phyloP scores from a whole-genome alignment of 2,329 filamentous ascomycete genomes.

The Stachybotrys elegans region DNA sequence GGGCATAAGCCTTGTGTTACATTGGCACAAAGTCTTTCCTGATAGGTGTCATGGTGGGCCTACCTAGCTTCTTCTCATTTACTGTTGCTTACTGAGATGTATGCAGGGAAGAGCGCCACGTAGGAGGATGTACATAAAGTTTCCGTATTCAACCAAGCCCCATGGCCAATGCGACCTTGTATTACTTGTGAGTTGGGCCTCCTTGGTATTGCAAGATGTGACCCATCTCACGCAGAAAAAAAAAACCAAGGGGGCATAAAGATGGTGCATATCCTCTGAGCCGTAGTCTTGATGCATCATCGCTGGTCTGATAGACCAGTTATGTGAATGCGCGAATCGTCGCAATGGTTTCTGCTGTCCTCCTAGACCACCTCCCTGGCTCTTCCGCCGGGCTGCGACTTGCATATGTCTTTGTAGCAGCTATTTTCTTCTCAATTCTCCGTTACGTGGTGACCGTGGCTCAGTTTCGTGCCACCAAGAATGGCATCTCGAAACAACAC shows the following conservation, averaged over 20 bases:
- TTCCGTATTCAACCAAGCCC: too few species aligned
- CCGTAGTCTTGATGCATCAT: not conserved
- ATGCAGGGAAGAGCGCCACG: too few species aligned
- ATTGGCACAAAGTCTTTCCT: too few species aligned
- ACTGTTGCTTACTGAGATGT: too few species aligned
- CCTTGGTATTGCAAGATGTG: too few species aligned
- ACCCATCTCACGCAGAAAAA: too few species aligned
- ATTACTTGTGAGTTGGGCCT: too few species aligned
- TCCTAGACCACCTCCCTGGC: not conserved
- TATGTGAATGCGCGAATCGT: not conserved
- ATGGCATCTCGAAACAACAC: not conserved
- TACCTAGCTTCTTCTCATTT: too few species aligned
- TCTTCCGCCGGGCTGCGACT: not conserved
- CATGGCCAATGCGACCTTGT: too few species aligned
- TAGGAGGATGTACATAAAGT: too few species aligned
- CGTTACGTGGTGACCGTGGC: not conserved
- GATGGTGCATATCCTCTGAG: not conserved
- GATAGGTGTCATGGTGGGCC: too few species aligned
- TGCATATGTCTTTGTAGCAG: not conserved
- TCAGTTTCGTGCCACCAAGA: not conserved
- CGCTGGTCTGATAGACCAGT: not conserved
- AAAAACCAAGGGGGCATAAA: not conserved
- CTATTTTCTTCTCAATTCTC: not conserved
- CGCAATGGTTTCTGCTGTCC: not conserved
- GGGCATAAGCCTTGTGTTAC: not conserved